A percentile compares a stretch with the other conserved stretches of the same genome.
phyloP scores from a whole-genome alignment of 495 filamentous ascomycete species.

The Diplogelasinospora grovesii region DNA sequence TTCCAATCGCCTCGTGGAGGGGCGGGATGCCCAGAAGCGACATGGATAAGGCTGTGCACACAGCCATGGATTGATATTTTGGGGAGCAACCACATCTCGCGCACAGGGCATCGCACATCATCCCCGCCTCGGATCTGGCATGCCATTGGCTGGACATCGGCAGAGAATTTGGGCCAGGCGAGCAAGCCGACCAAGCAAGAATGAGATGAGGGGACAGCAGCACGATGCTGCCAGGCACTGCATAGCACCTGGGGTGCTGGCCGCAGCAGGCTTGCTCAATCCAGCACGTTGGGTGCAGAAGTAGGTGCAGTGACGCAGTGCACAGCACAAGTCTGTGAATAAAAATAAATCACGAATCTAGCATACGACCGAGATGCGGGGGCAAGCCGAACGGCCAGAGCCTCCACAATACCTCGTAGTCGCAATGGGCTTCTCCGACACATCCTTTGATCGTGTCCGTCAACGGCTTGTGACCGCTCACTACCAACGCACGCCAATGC shows the following conservation, averaged over 20 bases:
- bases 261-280: slow-evolving; percentile 10
- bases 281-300: slow-evolving; percentile 21
- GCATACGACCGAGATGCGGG: slow-evolving; percentile 12
- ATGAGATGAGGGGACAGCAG: slow-evolving; percentile 1
- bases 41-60: slow-evolving; percentile 26
- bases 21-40: slow-evolving; percentile 18
- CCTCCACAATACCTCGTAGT: slow-evolving; percentile 16
- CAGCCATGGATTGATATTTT: too few relatives aligned
- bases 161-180: neutral
- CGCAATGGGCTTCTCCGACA: neutral
- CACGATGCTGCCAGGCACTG: slow-evolving; percentile 6
- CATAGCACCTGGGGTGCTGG: slow-evolving; percentile 7
- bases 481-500: neutral
- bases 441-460: slow-evolving; percentile 6
- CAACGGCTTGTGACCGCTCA: slow-evolving; percentile 4
- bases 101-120: slow-evolving; percentile 11
- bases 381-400: slow-evolving; percentile 16
- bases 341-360: slow-evolving; percentile 29
- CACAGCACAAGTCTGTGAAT: slow-evolving; percentile 21
- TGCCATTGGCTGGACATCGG: slow-evolving; percentile 16
- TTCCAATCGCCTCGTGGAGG: slow-evolving; percentile 4
- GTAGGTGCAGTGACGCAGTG: slow-evolving; percentile 20
- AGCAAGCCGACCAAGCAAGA: slow-evolving; percentile 11
- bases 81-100: slow-evolving; percentile 3
- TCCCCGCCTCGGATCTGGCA: slow-evolving; percentile 1